Conservation (phyloP, 257 asterid species). For the Primulina eburnea region DNA sequence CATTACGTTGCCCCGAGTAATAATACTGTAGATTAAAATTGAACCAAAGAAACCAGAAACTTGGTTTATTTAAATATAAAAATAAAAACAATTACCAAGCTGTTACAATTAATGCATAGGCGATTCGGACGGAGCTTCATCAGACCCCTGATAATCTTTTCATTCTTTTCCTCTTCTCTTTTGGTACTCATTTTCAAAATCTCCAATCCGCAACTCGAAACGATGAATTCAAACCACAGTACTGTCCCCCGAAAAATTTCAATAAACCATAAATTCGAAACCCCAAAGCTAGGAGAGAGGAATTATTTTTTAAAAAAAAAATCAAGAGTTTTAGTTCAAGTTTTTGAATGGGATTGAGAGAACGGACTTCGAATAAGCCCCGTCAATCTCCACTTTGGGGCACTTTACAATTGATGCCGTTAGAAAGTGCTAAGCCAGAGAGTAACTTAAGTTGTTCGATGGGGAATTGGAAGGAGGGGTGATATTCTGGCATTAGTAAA, state of each 20-base stretch:
- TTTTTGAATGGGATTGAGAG: conserved; percentile 27
- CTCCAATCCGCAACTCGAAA: conserved; percentile 22
- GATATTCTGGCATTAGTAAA: conserved; percentile 25
- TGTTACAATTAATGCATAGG: conserved; percentile 92
- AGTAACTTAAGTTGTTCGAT: background rate
- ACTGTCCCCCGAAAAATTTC: background rate
- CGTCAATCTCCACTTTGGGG: no score
- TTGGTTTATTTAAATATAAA: background rate
- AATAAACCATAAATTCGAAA: no score
- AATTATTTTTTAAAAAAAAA: no score
- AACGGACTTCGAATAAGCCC: conserved; percentile 31
- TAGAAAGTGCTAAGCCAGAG: conserved; percentile 37
- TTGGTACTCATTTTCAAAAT: conserved; percentile 59
- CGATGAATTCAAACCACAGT: conserved; percentile 4
- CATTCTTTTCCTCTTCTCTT: conserved; percentile 81
- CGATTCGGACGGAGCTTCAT: conserved; percentile 99
- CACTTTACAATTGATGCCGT: conserved; percentile 37
- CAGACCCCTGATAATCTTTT: conserved; percentile 90
- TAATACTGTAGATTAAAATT: background rate
- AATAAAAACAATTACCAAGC: conserved; percentile 48
- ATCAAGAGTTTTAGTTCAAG: background rate
- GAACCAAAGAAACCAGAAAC: background rate
- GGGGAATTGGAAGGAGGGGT: conserved; percentile 21
- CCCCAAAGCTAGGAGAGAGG: no score
- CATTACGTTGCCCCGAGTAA: background rate